Base-by-base conservation (phyloP, 2,329 filamentous ascomycete species). In the Ophiostoma piceae region DNA sequence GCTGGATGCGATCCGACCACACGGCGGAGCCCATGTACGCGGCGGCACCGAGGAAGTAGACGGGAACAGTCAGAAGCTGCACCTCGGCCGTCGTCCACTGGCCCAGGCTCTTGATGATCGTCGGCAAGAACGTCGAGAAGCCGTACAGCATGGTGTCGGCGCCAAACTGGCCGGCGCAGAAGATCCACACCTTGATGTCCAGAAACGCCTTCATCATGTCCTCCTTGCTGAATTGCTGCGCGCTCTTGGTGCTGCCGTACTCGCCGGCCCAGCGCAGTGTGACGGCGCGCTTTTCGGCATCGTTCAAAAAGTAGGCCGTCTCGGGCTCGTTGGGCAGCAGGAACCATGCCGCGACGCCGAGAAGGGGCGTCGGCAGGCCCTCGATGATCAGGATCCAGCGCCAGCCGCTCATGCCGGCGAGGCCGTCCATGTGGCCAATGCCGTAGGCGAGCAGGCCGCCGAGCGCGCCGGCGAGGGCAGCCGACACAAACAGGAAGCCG, bases 1-100 rank as follows among this genome's bases (percentile, higher is more conserved):
- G 22, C 22, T 60, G 82, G 87, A 62, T 87, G 26, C 72, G 72
- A 69, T 78, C 77, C 2, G 76, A 77, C 37, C 75, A 70, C 14
- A 72, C 74, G 12, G 76, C 75, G 19, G 75, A 72, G 74, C 73
- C 69, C 1, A 73, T 70, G 67, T 77, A 76, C 0, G 73, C 74
- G 0, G 74, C 71, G 0, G 77, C 51, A 9, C 74, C 74, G 66
- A 74, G 72, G 37, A 75, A 29, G 64, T 79, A 79, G 32, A 79
- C 75, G 0, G 79, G 79, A 1, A 80, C 76, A 2, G 78, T 79
- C 2, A 80, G 66, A 16, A 68, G 60, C 67, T 72, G 71, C 0
- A 67, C 66, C 8, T 57, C 57, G 29, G 68, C 37, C 26, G 62
- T 68, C 7, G 62, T 29, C 69, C 73, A 79, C 6, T 51, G 26